phyloP scores from a whole-genome alignment of 1,284 basidiomycete species.

The Tilletiaria anomala region DNA sequence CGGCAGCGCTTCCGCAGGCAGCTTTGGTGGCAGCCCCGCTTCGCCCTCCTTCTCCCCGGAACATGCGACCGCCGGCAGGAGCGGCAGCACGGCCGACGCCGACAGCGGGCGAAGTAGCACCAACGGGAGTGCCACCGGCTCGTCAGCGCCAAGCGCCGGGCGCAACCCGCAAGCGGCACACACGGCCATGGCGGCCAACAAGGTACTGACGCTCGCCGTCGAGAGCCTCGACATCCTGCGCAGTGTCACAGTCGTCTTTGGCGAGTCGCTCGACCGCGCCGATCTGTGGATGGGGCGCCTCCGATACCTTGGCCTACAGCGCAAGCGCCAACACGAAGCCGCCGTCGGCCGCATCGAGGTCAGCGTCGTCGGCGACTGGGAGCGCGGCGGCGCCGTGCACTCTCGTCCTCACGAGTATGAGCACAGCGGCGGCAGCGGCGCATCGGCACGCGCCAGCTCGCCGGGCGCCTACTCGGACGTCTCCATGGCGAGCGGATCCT shows the following conservation, averaged over 20 bases:
- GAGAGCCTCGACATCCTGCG: conserved; percentile 83
- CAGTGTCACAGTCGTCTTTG: conserved; percentile 68
- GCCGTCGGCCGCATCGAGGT: too few species aligned
- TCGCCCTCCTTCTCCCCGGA: conserved; percentile 27
- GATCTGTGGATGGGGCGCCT: conserved; percentile 55
- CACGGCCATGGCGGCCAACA: conserved; percentile 53
- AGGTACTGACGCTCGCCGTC: conserved; percentile 66
- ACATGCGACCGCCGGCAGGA: too few species aligned
- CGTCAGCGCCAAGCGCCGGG: too few species aligned
- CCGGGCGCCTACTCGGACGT: conserved; percentile 3
- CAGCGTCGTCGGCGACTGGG: conserved; percentile 5
- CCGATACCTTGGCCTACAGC: conserved; percentile 20
- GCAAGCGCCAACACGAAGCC: conserved; percentile 29
- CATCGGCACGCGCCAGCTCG: conserved; percentile 2
- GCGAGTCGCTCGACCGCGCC: conserved; percentile 70
- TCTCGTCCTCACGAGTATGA: conserved; percentile 2
- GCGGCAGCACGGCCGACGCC: neutral
- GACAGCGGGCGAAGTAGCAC: neutral
- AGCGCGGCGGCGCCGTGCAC: conserved; percentile 8
- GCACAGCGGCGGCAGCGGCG: conserved; percentile 13
- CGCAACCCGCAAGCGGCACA: conserved; percentile 12
- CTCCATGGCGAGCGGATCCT: conserved; percentile 2
- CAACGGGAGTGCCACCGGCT: neutral
- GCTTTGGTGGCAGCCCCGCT: conserved; percentile 23
- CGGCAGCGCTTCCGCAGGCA: conserved; percentile 8